phyloP scores from a whole-genome alignment of 805 yeast genomes.

The Ogataea henricii region DNA sequence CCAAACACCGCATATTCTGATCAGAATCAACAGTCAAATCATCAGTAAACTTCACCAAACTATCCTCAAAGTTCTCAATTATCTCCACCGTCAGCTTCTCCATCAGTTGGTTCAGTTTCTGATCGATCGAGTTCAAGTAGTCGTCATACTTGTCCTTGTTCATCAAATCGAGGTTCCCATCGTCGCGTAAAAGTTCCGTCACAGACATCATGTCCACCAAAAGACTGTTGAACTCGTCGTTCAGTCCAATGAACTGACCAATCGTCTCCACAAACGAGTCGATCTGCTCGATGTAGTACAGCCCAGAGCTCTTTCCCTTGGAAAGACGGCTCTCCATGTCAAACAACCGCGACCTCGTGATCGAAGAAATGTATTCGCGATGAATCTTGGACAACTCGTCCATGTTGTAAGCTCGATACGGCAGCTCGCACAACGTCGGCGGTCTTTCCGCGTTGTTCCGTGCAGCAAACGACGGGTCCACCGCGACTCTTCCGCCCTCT shows the following conservation, averaged over 20 bases:
- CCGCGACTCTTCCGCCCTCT: constrained; percentile 13
- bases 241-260: constrained; percentile 41
- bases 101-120: constrained; percentile 40
- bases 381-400: constrained; percentile 49
- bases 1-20: constrained; percentile 49
- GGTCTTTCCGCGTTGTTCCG: neutral
- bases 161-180: constrained; percentile 26
- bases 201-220: constrained; percentile 38
- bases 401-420: constrained; percentile 41
- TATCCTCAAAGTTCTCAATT: constrained; percentile 45
- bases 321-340: constrained; percentile 28
- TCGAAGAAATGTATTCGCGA: constrained; percentile 35
- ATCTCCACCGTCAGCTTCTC: constrained; percentile 42
- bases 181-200: constrained; percentile 23
- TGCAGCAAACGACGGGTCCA: constrained; percentile 12
- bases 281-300: constrained; percentile 44
- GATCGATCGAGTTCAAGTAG: constrained; percentile 21
- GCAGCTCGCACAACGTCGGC: neutral
- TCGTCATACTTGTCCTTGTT: constrained; percentile 27
- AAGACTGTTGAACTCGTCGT: constrained; percentile 39
- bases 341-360: constrained; percentile 40
- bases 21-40: constrained; percentile 58
- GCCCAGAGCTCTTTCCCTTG: constrained; percentile 40
- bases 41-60: constrained; percentile 43
- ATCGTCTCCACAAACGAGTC: constrained; percentile 39